Base-by-base conservation (phyloP, 2,329 filamentous ascomycete species). In the Xylariaceae sp. region DNA sequence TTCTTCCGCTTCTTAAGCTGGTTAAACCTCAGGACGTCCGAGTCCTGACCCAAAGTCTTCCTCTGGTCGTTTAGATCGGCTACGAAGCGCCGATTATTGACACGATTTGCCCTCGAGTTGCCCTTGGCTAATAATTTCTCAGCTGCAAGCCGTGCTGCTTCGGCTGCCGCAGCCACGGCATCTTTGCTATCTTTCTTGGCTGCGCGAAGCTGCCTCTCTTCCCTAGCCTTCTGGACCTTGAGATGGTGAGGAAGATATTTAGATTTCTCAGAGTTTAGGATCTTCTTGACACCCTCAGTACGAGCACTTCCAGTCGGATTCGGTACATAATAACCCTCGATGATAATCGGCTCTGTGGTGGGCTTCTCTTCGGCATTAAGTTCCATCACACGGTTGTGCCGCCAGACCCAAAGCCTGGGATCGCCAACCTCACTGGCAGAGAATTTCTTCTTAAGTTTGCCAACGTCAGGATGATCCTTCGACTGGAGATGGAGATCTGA, bases 1-100 rank as follows among this genome's bases (percentile, higher is more conserved):
- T 99, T 99, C 86, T 98, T 99, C 59, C 95, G 90, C 78, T 98
- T 99, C 83, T 98, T 97, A 56, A 99, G 87, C 78, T 98, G 95
- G 75, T 99, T 99, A 83, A 99, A 99, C 56, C 93, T 90, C 68
- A 99, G 85, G 26, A 95, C 91, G 67, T 97, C 93, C 52, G 92
- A 91, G 64, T 96, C 93, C 60, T 86, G 85, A 50, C 89, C 89
- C 19, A 91, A 82, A 12, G 88, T 89, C 76, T 91, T 91, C 79
- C 96, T 96, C 73, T 97, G 93, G 44, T 95, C 91, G 71, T 96
- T 96, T 65, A 99, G 88, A 69, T 98, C 95, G 52, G 95, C 95
- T 62, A 96, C 89, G 60, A 96, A 89, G 46, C 95, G 91, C 56
- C 95, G 91, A 71, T 98, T 97, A 72, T 96, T 97, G 68, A 92